Base-by-base conservation (phyloP, 768 basidiomycete genomes). In the Gloeophyllum trabeum region DNA sequence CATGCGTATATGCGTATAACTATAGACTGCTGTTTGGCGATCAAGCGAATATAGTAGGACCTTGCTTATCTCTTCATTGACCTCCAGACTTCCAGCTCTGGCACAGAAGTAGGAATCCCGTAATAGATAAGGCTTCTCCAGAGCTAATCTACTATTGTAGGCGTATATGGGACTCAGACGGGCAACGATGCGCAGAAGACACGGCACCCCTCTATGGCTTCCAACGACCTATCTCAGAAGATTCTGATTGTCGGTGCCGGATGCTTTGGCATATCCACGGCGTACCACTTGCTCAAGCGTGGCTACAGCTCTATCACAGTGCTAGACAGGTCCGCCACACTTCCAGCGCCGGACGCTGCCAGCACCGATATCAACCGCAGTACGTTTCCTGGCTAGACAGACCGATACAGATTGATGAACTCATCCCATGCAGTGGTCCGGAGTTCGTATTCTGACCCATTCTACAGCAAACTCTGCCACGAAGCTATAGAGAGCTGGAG, bases 261-360 rank as follows among this genome's bases (percentile, higher is more conserved):
- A 4, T 79, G 79, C 48, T 93, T 93, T 55, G 92, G 92, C 5
- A 64, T 89, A 39, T 92, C 89, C 13, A 85, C 92, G 0, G 92
- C 90, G 1, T 71, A 78, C 49, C 78, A 88, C 55, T 76, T 94
- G 40, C 65, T 93, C 39, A 57, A 63, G 42, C 64, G 78, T 45
- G 81, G 84, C 14, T 90, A 79, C 60, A 67, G 59, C 13, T 53
- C 79, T 44, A 71, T 94, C 47, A 86, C 77, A 0, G 61, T 96
- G 5, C 66, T 93, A 39, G 92, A 94, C 55, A 71, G 80, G 48
- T 75, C 85, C 5, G 52, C 55, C 1, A 61, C 62, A 2, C 54
- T 93, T 3, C 92, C 92, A 2, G 88, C 92, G 1, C 71, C 75
- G 2, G 91, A 94, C 54, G 87, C 82, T 6, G 86, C 91, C 1